A percentile compares a stretch with the other conserved stretches of the same genome.
These are phyloP conservation scores for Fusarium nanum DNA, from an alignment of 2,329 filamentous ascomycete genomes.

Conservation along the genomic window DNA sequence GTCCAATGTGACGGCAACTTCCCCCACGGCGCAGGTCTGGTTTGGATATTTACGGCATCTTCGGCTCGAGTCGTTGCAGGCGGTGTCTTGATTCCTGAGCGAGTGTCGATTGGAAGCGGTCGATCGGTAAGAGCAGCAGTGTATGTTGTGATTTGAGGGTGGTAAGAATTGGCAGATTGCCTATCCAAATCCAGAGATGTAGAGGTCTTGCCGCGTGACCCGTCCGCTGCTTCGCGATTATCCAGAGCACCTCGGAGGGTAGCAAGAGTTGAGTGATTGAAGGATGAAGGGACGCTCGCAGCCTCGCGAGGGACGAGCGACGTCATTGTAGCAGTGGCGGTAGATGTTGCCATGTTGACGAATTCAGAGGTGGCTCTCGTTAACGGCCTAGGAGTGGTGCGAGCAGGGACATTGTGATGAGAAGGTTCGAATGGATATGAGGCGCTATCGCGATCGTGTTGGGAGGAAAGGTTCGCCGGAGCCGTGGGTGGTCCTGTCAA, in stretches of 20 bases:
- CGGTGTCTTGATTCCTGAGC: conserved; percentile 28
- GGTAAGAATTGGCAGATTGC: conserved; percentile 39
- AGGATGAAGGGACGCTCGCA: conserved; percentile 50
- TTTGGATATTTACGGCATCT: conserved; percentile 27
- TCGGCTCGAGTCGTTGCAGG: conserved; percentile 23
- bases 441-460: conserved; percentile 39
- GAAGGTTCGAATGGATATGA: conserved; percentile 19
- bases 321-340: conserved; percentile 49
- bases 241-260: conserved; percentile 54
- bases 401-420: conserved; percentile 51
- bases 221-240: conserved; percentile 50
- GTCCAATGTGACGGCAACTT: conserved; percentile 59
- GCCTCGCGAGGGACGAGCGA: conserved; percentile 46
- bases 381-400: conserved; percentile 54
- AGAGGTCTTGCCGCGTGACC: conserved; percentile 47
- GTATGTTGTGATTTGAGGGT: conserved; percentile 42
- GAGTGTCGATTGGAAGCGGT: conserved; percentile 38
- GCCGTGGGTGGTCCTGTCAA: conserved; percentile 24
- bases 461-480: conserved; percentile 22
- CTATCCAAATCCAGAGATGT: conserved; percentile 53
- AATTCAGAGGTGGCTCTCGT: conserved; percentile 51
- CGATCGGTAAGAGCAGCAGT: conserved; percentile 48
- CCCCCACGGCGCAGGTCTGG: conserved; percentile 40
- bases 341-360: conserved; percentile 50
- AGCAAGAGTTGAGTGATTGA: conserved; percentile 48